Evolutionary conservation across 2,329 filamentous ascomycete genomes (phyloP), one percentile per base, ranked within the genome.

Genomic region (Cryphonectria carpinicola): DNA sequence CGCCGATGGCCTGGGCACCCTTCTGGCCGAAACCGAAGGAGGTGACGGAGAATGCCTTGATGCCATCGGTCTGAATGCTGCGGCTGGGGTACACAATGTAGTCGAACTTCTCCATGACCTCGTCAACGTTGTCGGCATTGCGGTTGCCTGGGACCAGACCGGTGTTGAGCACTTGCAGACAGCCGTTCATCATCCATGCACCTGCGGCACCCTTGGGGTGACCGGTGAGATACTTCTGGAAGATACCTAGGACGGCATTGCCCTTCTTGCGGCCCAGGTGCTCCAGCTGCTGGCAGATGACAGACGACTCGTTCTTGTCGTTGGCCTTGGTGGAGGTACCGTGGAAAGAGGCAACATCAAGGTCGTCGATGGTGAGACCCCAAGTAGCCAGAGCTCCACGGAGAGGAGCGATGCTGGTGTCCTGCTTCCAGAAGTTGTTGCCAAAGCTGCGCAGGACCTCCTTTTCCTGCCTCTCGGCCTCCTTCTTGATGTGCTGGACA

Each of bases 181-280:
- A 96, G 75, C 96, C 96, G 86, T 99, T 99, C 88, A 99, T 91
- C 96, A 99, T 99, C 95, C 96, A 99, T 65, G 95, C 96, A 86
- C 96, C 96, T 72, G 96, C 96, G 78, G 96, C 95, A 91, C 96
- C 96, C 90, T 99, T 99, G 78, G 96, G 96, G 81, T 99, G 96
- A 82, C 96, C 96, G 68, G 97, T 99, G 73, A 99, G 90, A 82
- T 97, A 98, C 84, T 99, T 99, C 84, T 99, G 96, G 92, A 98
- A 99, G 81, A 99, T 95, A 85, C 95, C 96, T 74, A 98, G 84
- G 19, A 99, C 87, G 43, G 96, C 95, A 79, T 99, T 99, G 78
- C 97, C 96, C 90, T 98, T 98, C 83, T 91, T 92, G 77, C 96
- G 93, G 75, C 96, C 96, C 67, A 99, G 91, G 80, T 99, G 97